Conservation (phyloP, 2,329 filamentous ascomycete genomes). For the Fusarium succisae region DNA sequence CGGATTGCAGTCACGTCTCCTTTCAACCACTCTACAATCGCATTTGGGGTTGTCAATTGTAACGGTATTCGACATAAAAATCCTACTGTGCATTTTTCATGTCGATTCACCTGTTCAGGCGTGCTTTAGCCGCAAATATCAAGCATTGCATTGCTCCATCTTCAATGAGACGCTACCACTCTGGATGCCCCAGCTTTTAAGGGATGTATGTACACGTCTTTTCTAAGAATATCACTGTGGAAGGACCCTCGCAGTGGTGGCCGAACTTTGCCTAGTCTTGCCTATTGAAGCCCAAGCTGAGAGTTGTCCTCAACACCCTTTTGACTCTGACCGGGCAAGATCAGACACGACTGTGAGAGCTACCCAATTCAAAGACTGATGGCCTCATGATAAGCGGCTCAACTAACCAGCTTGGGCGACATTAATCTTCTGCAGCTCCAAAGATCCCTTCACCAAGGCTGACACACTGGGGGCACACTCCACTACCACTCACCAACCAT, state of each 20-base stretch:
- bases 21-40: background rate
- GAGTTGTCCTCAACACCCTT: background rate
- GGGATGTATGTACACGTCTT: background rate
- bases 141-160: background rate
- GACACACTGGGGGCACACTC: conserved; percentile 18
- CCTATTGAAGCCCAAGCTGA: conserved; percentile 24
- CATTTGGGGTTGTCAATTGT: background rate
- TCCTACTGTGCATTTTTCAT: background rate
- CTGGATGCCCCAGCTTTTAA: background rate
- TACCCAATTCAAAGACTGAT: conserved; percentile 10
- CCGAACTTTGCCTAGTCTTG: conserved; percentile 24
- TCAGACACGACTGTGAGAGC: background rate
- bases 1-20: background rate
- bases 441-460: conserved; percentile 23
- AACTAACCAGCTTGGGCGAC: conserved; percentile 23
- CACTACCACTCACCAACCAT: conserved; percentile 25
- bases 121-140: background rate
- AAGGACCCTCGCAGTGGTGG: conserved; percentile 23
- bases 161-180: background rate
- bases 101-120: background rate
- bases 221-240: conserved; percentile 24
- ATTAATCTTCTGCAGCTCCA: conserved; percentile 23
- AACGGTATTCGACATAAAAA: background rate
- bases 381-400: background rate
- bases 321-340: background rate